Conservation (phyloP, 129 eudicot species). For the Arctium lappa region DNA sequence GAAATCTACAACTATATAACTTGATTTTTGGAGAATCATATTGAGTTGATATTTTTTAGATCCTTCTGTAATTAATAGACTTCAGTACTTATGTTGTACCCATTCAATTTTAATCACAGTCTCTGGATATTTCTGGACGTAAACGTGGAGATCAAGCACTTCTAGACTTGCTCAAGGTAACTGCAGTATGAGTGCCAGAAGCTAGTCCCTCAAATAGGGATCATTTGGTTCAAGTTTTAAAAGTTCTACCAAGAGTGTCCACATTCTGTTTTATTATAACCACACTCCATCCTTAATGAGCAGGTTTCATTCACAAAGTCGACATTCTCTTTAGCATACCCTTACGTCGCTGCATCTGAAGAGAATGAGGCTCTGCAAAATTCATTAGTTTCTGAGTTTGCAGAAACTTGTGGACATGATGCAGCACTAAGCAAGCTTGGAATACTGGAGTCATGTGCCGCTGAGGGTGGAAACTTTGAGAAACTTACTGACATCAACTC, state of each 20-base stretch:
- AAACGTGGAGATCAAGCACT: slow-evolving; percentile 49
- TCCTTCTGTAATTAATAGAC: not conserved
- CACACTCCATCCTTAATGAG: slow-evolving; percentile 1
- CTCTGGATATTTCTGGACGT: slow-evolving; percentile 61
- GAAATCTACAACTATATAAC: slow-evolving; percentile 9
- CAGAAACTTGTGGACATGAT: slow-evolving; percentile 60
- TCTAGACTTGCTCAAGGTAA: slow-evolving; percentile 77
- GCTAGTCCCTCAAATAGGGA: not conserved
- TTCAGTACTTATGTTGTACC: slow-evolving; percentile 2
- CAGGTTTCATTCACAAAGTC: slow-evolving; percentile 79
- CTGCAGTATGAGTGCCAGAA: not conserved
- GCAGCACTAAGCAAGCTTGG: slow-evolving; percentile 46
- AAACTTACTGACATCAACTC: slow-evolving; percentile 61
- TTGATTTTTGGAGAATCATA: slow-evolving; percentile 8
- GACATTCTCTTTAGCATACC: slow-evolving; percentile 75
- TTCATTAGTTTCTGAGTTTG: slow-evolving; percentile 67
- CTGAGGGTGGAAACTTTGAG: slow-evolving; percentile 52
- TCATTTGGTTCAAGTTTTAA: not conserved
- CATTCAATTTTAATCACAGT: slow-evolving; percentile 37
- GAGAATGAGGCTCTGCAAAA: slow-evolving; percentile 59
- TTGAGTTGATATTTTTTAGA: not conserved
- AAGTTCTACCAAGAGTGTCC: not conserved
- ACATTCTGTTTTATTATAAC: not conserved
- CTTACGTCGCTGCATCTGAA: slow-evolving; percentile 68
- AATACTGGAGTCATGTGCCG: slow-evolving; percentile 64